Percentiles rank a stretch among this genome's conserved stretches.
Conservation (phyloP, 2,329 filamentous ascomycete genomes). For the Diaporthe citri region DNA sequence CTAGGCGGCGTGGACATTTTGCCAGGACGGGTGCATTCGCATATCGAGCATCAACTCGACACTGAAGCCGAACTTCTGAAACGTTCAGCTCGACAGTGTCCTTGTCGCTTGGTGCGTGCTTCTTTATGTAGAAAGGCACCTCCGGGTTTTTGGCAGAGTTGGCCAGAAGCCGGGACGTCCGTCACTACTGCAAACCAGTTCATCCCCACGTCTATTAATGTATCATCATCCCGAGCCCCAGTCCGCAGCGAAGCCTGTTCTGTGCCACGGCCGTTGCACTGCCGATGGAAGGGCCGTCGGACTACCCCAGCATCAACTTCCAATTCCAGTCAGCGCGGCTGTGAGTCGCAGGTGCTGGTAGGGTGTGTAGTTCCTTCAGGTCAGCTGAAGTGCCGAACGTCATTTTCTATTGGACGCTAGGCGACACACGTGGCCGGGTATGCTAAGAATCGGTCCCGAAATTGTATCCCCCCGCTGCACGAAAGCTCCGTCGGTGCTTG, state of each 20-base stretch:
- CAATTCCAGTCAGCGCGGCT: constrained; percentile 19
- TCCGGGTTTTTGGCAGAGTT: background rate
- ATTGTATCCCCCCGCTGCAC: background rate
- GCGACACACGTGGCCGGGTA: background rate
- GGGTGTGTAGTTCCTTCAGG: background rate
- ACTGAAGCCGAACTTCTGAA: background rate
- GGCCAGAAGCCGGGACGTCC: background rate
- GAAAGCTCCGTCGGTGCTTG: background rate
- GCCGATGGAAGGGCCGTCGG: background rate
- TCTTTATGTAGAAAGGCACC: background rate
- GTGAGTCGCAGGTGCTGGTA: constrained; percentile 1
- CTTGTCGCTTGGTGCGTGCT: background rate
- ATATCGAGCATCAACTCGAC: background rate
- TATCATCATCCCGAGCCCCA: background rate
- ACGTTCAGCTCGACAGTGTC: background rate
- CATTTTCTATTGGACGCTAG: background rate
- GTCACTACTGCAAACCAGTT: background rate
- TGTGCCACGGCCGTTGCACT: background rate
- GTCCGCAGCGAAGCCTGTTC: constrained; percentile 13
- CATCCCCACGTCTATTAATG: background rate
- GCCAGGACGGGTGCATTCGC: background rate
- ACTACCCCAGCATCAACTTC: constrained; percentile 20
- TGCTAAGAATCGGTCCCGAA: constrained; percentile 16
- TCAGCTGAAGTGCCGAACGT: constrained; percentile 12
- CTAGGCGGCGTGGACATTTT: constrained; percentile 11